Percentiles rank a stretch among this genome's conserved stretches.
phyloP scores from a whole-genome alignment of 2,329 filamentous ascomycete genomes.

The Colletotrichum sp. region DNA sequence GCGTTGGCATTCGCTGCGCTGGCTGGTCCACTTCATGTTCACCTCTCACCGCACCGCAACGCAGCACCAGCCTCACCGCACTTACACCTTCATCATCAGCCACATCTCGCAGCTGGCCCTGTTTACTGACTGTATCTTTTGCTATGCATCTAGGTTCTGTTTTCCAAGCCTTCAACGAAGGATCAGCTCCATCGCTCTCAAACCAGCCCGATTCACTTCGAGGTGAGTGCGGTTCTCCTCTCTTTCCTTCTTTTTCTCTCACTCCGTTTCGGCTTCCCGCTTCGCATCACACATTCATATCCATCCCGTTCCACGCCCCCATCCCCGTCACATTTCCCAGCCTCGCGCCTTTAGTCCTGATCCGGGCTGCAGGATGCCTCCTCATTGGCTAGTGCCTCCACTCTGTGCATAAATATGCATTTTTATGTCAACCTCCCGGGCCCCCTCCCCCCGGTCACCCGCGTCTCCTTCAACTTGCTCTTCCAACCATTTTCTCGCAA shows the following conservation, averaged over 20 bases:
- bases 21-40: neutral
- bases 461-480: conserved; percentile 11
- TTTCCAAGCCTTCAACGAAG: neutral
- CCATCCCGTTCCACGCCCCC: neutral
- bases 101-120: neutral
- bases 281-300: conserved; percentile 7
- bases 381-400: conserved; percentile 8
- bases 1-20: conserved; percentile 4
- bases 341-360: conserved; percentile 12
- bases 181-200: neutral
- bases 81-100: conserved; percentile 7
- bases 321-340: conserved; percentile 17
- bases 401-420: conserved; percentile 21
- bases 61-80: conserved; percentile 9
- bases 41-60: neutral
- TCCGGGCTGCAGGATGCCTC: neutral
- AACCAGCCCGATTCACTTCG: neutral
- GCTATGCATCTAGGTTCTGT: neutral
- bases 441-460: neutral
- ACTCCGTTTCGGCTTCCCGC: neutral
- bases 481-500: conserved; percentile 25
- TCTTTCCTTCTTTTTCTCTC: neutral
- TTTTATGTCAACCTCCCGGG: conserved; percentile 11
- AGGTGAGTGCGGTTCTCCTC: neutral
- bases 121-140: neutral